phyloP scores from a whole-genome alignment of 371 early-diverging fungal genomes.

The Fennellomyces sp. region DNA sequence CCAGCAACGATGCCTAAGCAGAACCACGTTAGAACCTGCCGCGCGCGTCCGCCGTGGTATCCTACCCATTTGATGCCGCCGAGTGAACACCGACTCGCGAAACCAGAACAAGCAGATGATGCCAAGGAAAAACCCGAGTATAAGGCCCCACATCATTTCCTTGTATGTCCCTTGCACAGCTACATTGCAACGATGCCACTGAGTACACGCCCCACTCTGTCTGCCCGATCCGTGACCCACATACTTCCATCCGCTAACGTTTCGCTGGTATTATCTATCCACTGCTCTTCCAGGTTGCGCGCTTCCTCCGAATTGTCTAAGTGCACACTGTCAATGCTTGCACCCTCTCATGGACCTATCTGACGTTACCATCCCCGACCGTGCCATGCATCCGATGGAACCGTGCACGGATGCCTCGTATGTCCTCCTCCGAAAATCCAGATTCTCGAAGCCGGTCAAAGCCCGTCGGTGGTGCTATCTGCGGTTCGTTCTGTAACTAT shows the following conservation, averaged over 20 bases:
- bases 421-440: constrained; percentile 64
- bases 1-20: constrained; percentile 58
- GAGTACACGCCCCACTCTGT: not conserved
- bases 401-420: constrained; percentile 53
- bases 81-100: constrained; percentile 63
- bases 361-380: constrained; percentile 13
- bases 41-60: not conserved
- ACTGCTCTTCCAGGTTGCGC: constrained; percentile 58
- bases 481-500: constrained; percentile 14
- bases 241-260: constrained; percentile 50
- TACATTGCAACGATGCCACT: not conserved
- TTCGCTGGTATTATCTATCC: constrained; percentile 57
- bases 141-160: constrained; percentile 64
- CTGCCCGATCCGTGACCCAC: not conserved
- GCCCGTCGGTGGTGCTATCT: constrained; percentile 45
- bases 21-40: no score
- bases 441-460: constrained; percentile 64
- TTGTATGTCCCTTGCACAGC: constrained; percentile 53
- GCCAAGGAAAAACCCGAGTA: constrained; percentile 66
- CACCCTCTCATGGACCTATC: not conserved
- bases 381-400: constrained; percentile 50
- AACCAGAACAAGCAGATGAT: constrained; percentile 66
- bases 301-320: constrained; percentile 36
- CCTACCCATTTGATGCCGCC: constrained; percentile 67
- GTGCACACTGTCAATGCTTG: not conserved